These are phyloP conservation scores for Austroboletus novae-zelandiae DNA, from an alignment of 1,284 basidiomycete genomes.

Conservation along the genomic window DNA sequence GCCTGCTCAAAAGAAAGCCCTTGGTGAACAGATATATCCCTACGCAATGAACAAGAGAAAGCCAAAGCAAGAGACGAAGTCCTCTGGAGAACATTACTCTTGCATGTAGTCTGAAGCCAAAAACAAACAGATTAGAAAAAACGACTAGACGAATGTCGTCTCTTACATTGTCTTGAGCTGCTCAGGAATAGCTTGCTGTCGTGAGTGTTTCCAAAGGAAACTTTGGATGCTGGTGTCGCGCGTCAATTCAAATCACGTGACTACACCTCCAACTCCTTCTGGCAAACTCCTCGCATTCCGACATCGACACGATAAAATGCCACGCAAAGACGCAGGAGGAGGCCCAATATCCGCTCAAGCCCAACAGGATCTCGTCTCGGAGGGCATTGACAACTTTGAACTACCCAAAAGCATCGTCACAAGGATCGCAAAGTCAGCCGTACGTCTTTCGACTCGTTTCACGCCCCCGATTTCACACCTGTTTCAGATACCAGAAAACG, in stretches of 20 bases:
- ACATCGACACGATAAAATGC: slow-evolving; percentile 39
- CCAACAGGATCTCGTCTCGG: slow-evolving; percentile 72
- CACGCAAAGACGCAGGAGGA: slow-evolving; percentile 55
- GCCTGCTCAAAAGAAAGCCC: slow-evolving; percentile 84
- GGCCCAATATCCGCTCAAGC: slow-evolving; percentile 61
- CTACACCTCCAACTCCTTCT: too few relatives aligned
- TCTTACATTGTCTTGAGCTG: background rate
- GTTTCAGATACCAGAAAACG: slow-evolving; percentile 74
- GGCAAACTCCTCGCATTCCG: background rate
- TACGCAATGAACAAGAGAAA: slow-evolving; percentile 57
- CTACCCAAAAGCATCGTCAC: slow-evolving; percentile 79
- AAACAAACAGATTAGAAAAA: background rate
- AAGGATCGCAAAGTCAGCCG: slow-evolving; percentile 79
- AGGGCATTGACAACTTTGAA: slow-evolving; percentile 85
- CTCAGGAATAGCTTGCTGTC: too few relatives aligned
- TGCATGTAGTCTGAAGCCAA: slow-evolving; percentile 6
- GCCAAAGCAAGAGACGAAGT: slow-evolving; percentile 48
- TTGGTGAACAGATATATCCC: slow-evolving; percentile 81
- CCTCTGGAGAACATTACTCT: slow-evolving; percentile 20
- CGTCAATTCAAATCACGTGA: slow-evolving; percentile 1
- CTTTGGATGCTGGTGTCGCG: too few relatives aligned
- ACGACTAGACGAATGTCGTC: background rate
- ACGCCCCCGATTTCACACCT: background rate
- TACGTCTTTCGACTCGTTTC: slow-evolving; percentile 31
- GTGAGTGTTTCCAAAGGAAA: too few relatives aligned